Evolutionary conservation across 2,329 filamentous ascomycete species (phyloP), one percentile per base, ranked within the genome.

Genomic region (Pseudonectria buxi): DNA sequence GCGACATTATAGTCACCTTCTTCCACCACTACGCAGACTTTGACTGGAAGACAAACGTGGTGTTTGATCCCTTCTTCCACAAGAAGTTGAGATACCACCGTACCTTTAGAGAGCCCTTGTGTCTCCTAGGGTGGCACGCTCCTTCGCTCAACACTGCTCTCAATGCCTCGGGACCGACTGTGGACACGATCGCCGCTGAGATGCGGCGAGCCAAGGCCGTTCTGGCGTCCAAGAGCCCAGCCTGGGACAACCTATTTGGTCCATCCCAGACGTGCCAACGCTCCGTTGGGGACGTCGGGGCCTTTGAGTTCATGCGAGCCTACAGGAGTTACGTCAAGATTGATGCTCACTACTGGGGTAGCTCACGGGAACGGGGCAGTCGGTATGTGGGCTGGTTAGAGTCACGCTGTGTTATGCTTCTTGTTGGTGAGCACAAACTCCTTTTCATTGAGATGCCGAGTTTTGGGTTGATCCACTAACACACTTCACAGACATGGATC

Each of bases 291-390:
- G 14, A 22, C 25, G 32, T 39, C 9, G 65, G 62, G 10, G 57
- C 62, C 5, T 34, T 41, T 1, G 64, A 70, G 3, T 83, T 83
- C 43, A 49, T 82, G 6, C 45, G 45, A 2, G 49, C 58, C 1
- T 75, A 74, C 52, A 68, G 63, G 36, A 71, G 61, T 34, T 84
- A 78, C 48, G 57, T 78, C 37, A 75, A 72, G 47, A 68, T 84
- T 33, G 72, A 80, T 37, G 65, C 76, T 1, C 75, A 79, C 30
- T 83, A 79, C 55, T 84, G 80, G 80, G 78, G 77, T 2, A 58
- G 69, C 6, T 76, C 75, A 3, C 57, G 68, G 2, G 58, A 66
- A 1, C 74, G 70, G 35, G 74, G 76, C 1, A 71, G 69, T 14
- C 61, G 64, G 10, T 68, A 81, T 31, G 59, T 82, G 0, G 74